Evolutionary conservation across 331 rosid genomes (phyloP), one percentile per base, ranked within the genome.

Genomic region (Pyracantha coccinea): DNA sequence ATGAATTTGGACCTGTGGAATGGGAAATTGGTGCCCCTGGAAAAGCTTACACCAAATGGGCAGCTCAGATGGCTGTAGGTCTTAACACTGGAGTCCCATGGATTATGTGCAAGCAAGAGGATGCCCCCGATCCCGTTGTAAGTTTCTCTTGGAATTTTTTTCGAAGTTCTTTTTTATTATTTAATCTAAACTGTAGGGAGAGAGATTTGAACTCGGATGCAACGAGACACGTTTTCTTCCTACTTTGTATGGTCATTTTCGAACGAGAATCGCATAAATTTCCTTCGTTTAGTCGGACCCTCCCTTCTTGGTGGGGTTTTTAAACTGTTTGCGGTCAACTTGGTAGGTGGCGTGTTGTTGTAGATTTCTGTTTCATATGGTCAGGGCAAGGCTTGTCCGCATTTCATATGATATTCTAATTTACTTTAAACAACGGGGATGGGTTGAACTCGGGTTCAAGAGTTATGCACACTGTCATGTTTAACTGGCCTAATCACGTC

Each of bases 81-180:
- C 92, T 92, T 12, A 31, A 77, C 66, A 94, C 97, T 11, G 99
- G 99, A 0, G 99, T 94, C 4, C 99, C 99, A 3, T 94, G 99
- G 99, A 78, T 94, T 70, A 94, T 94, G 99, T 94, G 99, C 91
- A 94, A 94, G 87, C 99, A 94, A 88, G 89, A 92, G 52, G 99
- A 94, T 75, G 96, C 99, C 75, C 99, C 99, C 55, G 97, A 89
- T 65, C 99, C 99, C 11, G 62, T 89, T 58, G 99, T 94, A 86
- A 87, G 88, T 73, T 20, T 27, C 68, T n/a, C 16, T 32, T 11
- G n/a, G 14, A n/a, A 31, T 75, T 77, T 53, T 77, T 41, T 68
- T 21, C 2, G 13, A 17, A 7, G 24, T n/a, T n/a, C 28, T 54
- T 35, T 38, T 10, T 24, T n/a, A n/a, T 64, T 32, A 7, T 57